These are phyloP conservation scores for Galerina marginata DNA, from an alignment of 768 basidiomycete species.

Conservation along the genomic window DNA sequence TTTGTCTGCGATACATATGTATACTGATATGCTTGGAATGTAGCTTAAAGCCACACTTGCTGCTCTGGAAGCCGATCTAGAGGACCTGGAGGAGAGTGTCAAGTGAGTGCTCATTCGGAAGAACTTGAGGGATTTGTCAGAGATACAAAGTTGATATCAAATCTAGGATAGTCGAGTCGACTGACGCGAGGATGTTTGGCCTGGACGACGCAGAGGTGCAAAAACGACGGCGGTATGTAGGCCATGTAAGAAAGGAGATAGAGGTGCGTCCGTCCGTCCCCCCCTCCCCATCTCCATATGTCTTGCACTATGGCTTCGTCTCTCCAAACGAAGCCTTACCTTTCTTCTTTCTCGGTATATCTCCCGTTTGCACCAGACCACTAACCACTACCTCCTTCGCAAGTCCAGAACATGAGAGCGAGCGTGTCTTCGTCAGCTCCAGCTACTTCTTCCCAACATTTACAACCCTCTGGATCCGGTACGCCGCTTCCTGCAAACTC, in stretches of 20 bases:
- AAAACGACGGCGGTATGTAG: constrained; percentile 77
- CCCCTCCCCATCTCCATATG: constrained; percentile 2
- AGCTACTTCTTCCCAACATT: constrained; percentile 23
- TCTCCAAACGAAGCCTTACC: neutral
- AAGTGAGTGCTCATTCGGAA: constrained; percentile 56
- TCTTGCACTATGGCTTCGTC: neutral
- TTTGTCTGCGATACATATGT: neutral
- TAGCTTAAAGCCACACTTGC: constrained; percentile 81
- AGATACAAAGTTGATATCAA: neutral
- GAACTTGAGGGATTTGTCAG: neutral
- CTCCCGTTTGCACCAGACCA: neutral
- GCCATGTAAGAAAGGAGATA: constrained; percentile 75
- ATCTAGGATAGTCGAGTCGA: constrained; percentile 84
- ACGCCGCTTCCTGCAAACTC: constrained; percentile 20
- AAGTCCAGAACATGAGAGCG: constrained; percentile 78
- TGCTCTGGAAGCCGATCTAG: constrained; percentile 83
- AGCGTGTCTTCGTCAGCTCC: constrained; percentile 47
- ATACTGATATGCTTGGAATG: neutral
- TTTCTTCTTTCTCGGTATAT: neutral
- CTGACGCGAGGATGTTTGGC: constrained; percentile 84
- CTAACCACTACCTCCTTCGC: constrained; percentile 35
- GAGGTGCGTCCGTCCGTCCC: constrained; percentile 59
- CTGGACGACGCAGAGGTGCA: constrained; percentile 80
- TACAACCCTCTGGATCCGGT: constrained; percentile 23
- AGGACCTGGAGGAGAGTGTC: constrained; percentile 94